phyloP scores from a whole-genome alignment of 768 basidiomycete species.

The Exsudoporus frostii region DNA sequence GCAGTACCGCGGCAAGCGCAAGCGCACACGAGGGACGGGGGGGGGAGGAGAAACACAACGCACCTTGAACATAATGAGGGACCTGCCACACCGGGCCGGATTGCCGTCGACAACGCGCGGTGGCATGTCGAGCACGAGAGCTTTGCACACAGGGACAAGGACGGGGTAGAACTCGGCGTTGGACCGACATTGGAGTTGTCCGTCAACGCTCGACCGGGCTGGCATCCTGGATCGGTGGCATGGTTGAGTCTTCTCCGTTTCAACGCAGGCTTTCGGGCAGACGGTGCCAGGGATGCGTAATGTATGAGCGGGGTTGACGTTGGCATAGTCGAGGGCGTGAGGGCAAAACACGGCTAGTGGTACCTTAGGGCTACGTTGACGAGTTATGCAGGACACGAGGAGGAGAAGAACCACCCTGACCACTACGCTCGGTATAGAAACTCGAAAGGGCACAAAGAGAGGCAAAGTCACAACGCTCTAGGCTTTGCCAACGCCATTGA shows the following conservation, averaged over 20 bases:
- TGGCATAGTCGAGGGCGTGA: constrained; percentile 22
- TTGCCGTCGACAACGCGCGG: constrained; percentile 22
- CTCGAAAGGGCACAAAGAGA: neutral
- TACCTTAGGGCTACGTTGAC: no score
- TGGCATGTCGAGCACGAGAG: constrained; percentile 31
- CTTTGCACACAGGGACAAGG: constrained; percentile 8
- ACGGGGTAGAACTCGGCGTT: neutral
- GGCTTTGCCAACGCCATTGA: constrained; percentile 8
- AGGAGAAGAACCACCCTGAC: neutral
- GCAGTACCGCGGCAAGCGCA: no score
- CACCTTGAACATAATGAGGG: constrained; percentile 23
- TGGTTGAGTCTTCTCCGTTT: constrained; percentile 29
- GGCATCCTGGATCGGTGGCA: constrained; percentile 12
- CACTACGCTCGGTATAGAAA: neutral
- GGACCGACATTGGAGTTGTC: constrained; percentile 20
- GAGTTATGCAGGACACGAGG: neutral
- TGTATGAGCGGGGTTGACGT: constrained; percentile 12
- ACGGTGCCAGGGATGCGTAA: constrained; percentile 6
- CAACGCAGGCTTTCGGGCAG: constrained; percentile 14
- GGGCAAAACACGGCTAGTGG: no score
- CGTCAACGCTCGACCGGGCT: constrained; percentile 11
- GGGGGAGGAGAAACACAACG: neutral
- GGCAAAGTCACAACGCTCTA: neutral
- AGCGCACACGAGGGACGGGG: neutral
- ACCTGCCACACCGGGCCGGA: constrained; percentile 14